These are phyloP conservation scores for Exophiala alcalophila DNA, from an alignment of 2,329 filamentous ascomycete genomes.

Conservation along the genomic window DNA sequence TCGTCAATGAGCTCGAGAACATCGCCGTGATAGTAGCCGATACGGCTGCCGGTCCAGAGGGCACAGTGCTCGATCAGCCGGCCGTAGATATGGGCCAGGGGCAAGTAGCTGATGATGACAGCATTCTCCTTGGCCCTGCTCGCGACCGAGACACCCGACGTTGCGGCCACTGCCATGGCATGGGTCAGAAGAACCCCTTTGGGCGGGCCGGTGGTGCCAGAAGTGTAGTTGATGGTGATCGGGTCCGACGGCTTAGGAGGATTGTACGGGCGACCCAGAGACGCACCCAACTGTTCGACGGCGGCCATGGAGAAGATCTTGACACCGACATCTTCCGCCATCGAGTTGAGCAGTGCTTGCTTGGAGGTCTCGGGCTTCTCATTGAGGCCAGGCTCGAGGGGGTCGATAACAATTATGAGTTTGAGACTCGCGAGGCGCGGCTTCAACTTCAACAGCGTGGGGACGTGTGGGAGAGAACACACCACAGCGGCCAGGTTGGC, in stretches of 20 bases:
- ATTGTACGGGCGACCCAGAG: constrained; percentile 66
- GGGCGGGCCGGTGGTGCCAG: constrained; percentile 61
- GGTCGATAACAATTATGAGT: constrained; percentile 81
- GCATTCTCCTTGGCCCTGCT: constrained; percentile 58
- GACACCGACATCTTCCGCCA: constrained; percentile 71
- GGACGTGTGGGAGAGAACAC: constrained; percentile 76
- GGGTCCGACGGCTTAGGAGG: constrained; percentile 72
- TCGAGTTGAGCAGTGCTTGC: constrained; percentile 67
- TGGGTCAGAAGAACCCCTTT: constrained; percentile 73
- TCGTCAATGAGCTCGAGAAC: constrained; percentile 80
- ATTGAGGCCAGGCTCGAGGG: constrained; percentile 65
- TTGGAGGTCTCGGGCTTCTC: constrained; percentile 78
- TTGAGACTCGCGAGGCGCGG: constrained; percentile 77
- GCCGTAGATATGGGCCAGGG: constrained; percentile 90
- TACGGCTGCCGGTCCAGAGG: constrained; percentile 67
- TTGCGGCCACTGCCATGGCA: constrained; percentile 65
- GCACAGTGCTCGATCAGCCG: constrained; percentile 75
- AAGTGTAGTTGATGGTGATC: constrained; percentile 70
- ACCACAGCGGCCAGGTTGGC: constrained; percentile 71
- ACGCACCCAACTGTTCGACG: constrained; percentile 76
- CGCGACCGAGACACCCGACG: constrained; percentile 61
- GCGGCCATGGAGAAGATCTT: constrained; percentile 74
- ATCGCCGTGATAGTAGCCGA: constrained; percentile 95
- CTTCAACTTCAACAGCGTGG: constrained; percentile 74
- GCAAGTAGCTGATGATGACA: constrained; percentile 79